Evolutionary conservation across 352 stramenopile genomes (phyloP), one percentile per base, ranked within the genome.

Genomic region (Pythium utonaiense): DNA sequence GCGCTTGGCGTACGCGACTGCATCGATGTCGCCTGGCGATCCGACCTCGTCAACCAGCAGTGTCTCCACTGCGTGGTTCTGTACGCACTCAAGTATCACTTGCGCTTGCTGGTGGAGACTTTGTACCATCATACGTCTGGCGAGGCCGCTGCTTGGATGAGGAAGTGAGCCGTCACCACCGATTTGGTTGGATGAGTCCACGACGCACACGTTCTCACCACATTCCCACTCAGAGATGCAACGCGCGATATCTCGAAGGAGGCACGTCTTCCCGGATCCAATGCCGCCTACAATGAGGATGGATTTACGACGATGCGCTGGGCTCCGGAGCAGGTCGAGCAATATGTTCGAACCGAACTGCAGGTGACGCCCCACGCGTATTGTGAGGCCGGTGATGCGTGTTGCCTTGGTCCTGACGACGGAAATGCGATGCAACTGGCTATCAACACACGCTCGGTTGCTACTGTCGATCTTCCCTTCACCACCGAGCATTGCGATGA

Each of bases 181-280:
- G 63, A 96, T 96, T 59, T 96, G 87, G 69, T 96, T 96, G n/a
- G 73, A 89, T 33, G 88, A 96, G 70, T 97, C 90, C n/a, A 96
- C 84, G 31, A 96, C 89, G 19, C 83, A 77, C 12, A 95, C 82
- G 52, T 89, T 94, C 68, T 81, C 70, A 31, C 66, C 38, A 25
- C 16, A 27, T 3, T 45, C 67, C 8, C 62, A 73, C 31, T 71
- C 57, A 0, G 86, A 74, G 19, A 97, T 60, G 22, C 71, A 76
- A 0, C 80, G 64, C 10, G 83, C 77, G 24, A 92, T 76, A 41
- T 96, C 86, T 57, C 86, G 74, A 25, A 97, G 78, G 3, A 96
- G 61, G 1, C 86, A 93, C 14, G 86, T 96, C 58, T 96, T 96
- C 17, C 87, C 90, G 19, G 62, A 77, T 3, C 83, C 78, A 2